Percentiles rank a stretch among this genome's conserved stretches.
Conservation (phyloP, 2,329 filamentous ascomycete species). For the Xylariaceae sp. region DNA sequence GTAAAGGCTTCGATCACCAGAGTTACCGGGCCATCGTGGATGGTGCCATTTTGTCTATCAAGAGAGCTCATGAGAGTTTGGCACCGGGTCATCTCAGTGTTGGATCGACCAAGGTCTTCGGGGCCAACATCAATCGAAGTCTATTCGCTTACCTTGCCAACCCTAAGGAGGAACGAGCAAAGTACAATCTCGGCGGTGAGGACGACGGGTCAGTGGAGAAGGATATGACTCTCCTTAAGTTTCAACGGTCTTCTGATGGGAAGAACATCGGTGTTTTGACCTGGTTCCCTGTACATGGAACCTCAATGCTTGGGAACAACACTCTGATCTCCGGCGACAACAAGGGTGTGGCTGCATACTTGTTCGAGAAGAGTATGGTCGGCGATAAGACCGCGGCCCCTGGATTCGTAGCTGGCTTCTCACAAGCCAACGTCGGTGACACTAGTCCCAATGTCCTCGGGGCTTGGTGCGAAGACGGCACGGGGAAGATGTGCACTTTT, state of each 20-base stretch:
- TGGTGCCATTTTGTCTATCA: constrained; percentile 75
- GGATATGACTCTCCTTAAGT: constrained; percentile 71
- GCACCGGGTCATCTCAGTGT: constrained; percentile 44
- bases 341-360: constrained; percentile 83
- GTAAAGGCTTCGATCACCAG: constrained; percentile 76
- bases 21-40: constrained; percentile 87
- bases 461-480: constrained; percentile 83
- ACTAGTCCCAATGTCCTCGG: constrained; percentile 84
- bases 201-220: constrained; percentile 59
- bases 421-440: constrained; percentile 85
- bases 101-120: constrained; percentile 62
- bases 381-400: constrained; percentile 51
- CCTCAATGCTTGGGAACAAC: constrained; percentile 86
- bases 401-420: constrained; percentile 84
- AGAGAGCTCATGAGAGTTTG: constrained; percentile 69
- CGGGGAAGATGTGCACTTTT: constrained; percentile 64
- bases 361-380: constrained; percentile 68
- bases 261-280: constrained; percentile 78
- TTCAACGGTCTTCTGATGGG: constrained; percentile 66
- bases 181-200: constrained; percentile 54
- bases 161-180: constrained; percentile 65
- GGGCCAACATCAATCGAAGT: constrained; percentile 85
- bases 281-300: constrained; percentile 91
- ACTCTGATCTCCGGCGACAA: constrained; percentile 91
- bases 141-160: constrained; percentile 85